A percentile compares a stretch with the other conserved stretches of the same genome.
Conservation (phyloP, 2,329 filamentous ascomycete species). For the Bisporella sp. region DNA sequence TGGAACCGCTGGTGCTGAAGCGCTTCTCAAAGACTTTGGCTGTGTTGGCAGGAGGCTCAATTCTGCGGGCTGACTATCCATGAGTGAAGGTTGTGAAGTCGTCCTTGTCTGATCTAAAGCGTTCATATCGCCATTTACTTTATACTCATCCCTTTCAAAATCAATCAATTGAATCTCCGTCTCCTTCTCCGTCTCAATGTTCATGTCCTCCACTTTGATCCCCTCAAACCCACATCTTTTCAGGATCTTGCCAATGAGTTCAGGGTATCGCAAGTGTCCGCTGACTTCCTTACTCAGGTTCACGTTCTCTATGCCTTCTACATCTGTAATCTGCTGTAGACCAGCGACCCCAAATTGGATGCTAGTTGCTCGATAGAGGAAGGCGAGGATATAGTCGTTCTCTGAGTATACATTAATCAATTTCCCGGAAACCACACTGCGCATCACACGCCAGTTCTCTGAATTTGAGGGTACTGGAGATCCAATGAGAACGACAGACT, state of each 20-base stretch:
- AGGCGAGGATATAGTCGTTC: slow-evolving; percentile 81
- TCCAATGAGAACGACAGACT: slow-evolving; percentile 71
- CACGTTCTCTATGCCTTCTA: slow-evolving; percentile 50
- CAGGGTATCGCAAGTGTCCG: slow-evolving; percentile 64
- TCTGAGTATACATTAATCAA: slow-evolving; percentile 88
- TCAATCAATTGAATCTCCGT: slow-evolving; percentile 26
- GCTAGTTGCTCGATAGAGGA: slow-evolving; percentile 77
- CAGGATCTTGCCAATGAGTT: slow-evolving; percentile 58
- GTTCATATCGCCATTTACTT: no score
- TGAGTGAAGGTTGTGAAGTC: no score
- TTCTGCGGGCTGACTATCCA: no score
- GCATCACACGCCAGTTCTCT: slow-evolving; percentile 68
- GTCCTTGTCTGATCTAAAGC: no score
- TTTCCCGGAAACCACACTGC: slow-evolving; percentile 72
- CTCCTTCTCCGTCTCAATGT: slow-evolving; percentile 30
- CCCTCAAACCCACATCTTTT: slow-evolving; percentile 61
- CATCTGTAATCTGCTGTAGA: slow-evolving; percentile 64
- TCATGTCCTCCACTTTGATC: slow-evolving; percentile 36
- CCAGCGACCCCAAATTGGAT: slow-evolving; percentile 81
- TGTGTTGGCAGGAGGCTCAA: no score
- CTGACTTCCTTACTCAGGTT: slow-evolving; percentile 54
- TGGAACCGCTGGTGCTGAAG: no score
- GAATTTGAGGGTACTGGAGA: slow-evolving; percentile 68
- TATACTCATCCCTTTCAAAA: neutral
- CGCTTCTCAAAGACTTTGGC: no score